Evolutionary conservation across 352 stramenopile genomes (phyloP), one percentile per base, ranked within the genome.

Genomic region (Pythium coloratum): DNA sequence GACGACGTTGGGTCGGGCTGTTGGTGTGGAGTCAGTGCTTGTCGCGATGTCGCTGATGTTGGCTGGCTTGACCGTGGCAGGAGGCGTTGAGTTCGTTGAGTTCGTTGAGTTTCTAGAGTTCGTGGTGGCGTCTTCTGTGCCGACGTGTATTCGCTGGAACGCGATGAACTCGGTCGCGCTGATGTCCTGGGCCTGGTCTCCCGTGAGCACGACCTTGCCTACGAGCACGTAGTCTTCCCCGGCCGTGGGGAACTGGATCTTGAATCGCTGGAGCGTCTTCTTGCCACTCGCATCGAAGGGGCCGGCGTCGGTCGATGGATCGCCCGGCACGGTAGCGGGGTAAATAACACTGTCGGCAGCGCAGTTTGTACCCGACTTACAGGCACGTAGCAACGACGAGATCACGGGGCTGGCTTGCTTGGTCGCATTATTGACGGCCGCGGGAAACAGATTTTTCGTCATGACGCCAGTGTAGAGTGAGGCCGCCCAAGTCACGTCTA

Each of bases 361-460:
- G 51, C 84, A 92, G 67, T 92, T 84, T 36, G 82, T 89, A 42
- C 81, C 79, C 10, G 58, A 66, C 20, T 79, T 86, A 63, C 84
- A 92, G 10, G 77, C 84, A 13, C 71, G 88, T 30, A 92, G 55
- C n/a, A 78, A 61, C 36, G 82, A 90, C 24, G 69, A 63, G 13
- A 61, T 70, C 16, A 89, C 81, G 0, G 72, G 63, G 4, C 69
- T 71, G 0, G 84, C 76, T 6, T 88, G 66, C 13, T 70, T 60
- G 3, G 76, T 86, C 33, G 33, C 50, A 14, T 64, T 13, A 66
- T 91, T 80, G 47, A 90, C 77, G 8, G 82, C 73, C 59, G 81
- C 81, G 0, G 84, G 81, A 63, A 92, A 92, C 26, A 84, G 78
- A 64, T 71, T 71, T 51, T 82, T 26, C 1, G 57, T 70, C 14